These are phyloP conservation scores for Polytrichum commune DNA, from an alignment of 225 moss, liverwort and hornwort genomes.

Conservation along the genomic window DNA sequence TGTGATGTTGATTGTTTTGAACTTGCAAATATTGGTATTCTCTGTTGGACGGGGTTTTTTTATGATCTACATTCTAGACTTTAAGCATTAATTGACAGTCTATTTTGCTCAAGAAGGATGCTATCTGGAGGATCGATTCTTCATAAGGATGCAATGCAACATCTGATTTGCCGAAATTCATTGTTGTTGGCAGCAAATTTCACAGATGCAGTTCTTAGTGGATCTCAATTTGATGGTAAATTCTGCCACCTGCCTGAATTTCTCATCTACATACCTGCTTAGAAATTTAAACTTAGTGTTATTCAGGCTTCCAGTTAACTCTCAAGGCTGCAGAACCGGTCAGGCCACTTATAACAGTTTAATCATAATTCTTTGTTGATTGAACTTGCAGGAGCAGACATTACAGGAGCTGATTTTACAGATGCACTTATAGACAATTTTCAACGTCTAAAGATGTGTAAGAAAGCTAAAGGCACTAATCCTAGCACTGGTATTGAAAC, in stretches of 20 bases:
- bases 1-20: too few relatives aligned
- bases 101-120: too few relatives aligned
- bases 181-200: conserved; percentile 67
- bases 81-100: too few relatives aligned
- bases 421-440: conserved; percentile 76
- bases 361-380: neutral
- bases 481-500: conserved; percentile 63
- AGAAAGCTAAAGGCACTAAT: conserved; percentile 66
- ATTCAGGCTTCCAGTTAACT: too few relatives aligned
- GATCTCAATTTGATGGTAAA: conserved; percentile 75
- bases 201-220: conserved; percentile 66
- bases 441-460: conserved; percentile 70
- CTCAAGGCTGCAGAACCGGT: too few relatives aligned
- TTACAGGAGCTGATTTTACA: conserved; percentile 75
- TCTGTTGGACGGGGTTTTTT: too few relatives aligned
- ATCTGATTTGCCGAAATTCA: neutral
- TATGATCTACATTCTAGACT: too few relatives aligned
- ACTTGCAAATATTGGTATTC: too few relatives aligned
- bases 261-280: neutral
- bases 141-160: neutral
- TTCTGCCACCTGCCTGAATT: neutral
- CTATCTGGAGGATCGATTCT: too few relatives aligned
- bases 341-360: neutral
- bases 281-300: neutral
- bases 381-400: conserved; percentile 53